A percentile compares a stretch with the other conserved stretches of the same genome.
phyloP scores from a whole-genome alignment of 306 rosid genomes.

The Ochetophila trinervis region DNA sequence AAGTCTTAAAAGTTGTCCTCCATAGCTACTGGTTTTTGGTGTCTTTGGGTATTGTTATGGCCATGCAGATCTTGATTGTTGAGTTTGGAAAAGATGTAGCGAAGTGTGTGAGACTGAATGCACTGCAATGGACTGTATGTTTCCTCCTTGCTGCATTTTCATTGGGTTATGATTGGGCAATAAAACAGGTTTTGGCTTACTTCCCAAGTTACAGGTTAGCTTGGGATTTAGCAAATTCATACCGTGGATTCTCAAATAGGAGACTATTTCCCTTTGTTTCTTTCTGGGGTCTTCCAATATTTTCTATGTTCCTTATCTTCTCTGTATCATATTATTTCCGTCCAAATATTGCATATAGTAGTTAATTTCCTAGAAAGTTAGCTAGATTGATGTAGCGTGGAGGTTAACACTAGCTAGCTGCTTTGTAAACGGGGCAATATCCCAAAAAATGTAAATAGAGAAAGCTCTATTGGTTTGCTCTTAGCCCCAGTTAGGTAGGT shows the following conservation, averaged over 20 bases:
- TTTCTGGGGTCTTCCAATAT: conserved; percentile 2
- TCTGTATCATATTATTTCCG: conserved; percentile 13
- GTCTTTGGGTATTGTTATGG: conserved; percentile 33
- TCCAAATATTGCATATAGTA: not conserved
- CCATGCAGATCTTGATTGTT: conserved; percentile 41
- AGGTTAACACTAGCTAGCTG: too few species aligned
- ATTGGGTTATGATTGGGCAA: conserved; percentile 24
- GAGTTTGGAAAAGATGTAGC: conserved; percentile 33
- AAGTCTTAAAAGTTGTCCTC: conserved; percentile 23
- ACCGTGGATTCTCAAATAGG: conserved; percentile 1
- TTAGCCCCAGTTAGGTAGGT: too few species aligned
- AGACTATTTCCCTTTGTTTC: not conserved
- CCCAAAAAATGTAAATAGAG: too few species aligned
- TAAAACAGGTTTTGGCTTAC: conserved; percentile 3
- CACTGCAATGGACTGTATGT: conserved; percentile 45
- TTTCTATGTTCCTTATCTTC: conserved; percentile 29
- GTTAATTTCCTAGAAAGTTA: not conserved
- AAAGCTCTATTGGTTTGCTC: too few species aligned
- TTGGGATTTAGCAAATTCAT: not conserved
- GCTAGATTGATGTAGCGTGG: too few species aligned
- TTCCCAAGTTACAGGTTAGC: not conserved
- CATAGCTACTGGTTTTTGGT: conserved; percentile 31
- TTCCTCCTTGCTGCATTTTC: conserved; percentile 44
- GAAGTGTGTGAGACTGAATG: conserved; percentile 34
- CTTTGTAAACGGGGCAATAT: too few species aligned